phyloP scores from a whole-genome alignment of 1,139 yeast species.

The Wickerhamomyces sp. region DNA sequence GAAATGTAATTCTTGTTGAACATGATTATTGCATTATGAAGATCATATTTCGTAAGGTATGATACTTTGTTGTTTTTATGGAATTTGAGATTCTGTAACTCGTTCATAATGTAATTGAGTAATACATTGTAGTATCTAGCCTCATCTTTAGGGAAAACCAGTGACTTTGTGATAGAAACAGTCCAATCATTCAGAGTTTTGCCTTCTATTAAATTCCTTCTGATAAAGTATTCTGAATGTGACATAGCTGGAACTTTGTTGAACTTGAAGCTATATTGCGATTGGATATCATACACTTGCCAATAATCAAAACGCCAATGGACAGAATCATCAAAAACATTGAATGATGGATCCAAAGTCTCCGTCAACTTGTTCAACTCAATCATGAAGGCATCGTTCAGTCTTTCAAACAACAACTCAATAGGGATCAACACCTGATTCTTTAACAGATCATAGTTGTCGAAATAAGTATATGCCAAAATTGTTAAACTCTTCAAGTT shows the following conservation, averaged over 20 bases:
- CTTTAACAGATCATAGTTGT: constrained; percentile 6
- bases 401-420: constrained; percentile 10
- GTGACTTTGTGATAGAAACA: constrained; percentile 7
- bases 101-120: constrained; percentile 13
- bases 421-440: constrained; percentile 9
- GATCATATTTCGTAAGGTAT: constrained; percentile 7
- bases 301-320: constrained; percentile 9
- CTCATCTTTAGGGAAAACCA: constrained; percentile 5
- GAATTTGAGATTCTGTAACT: constrained; percentile 15
- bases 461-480: constrained; percentile 14
- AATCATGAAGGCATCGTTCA: constrained; percentile 5
- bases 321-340: not conserved
- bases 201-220: constrained; percentile 3
- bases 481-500: constrained; percentile 15
- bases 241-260: constrained; percentile 15
- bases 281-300: constrained; percentile 14
- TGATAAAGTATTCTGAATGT: constrained; percentile 8
- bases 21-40: constrained; percentile 23
- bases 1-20: constrained; percentile 16
- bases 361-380: not conserved
- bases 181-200: constrained; percentile 7
- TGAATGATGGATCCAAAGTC: not conserved
- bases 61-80: constrained; percentile 4
- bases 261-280: constrained; percentile 16
- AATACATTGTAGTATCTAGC: not conserved